Conservation (phyloP, 768 basidiomycete genomes). For the Kondoa subrosea region DNA sequence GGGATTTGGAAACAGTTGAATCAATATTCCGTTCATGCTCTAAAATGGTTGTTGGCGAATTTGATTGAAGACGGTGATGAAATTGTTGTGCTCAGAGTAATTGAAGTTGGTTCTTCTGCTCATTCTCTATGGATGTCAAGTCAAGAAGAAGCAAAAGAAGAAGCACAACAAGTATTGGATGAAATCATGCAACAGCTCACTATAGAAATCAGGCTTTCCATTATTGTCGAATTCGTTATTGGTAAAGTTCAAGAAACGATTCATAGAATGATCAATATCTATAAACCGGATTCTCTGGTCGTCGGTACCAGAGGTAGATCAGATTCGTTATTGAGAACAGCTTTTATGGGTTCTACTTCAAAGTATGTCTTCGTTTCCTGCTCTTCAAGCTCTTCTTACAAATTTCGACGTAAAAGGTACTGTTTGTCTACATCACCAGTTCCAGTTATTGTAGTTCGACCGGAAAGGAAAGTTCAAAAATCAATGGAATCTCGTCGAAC, state of each 20-base stretch:
- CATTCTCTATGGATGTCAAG: conserved; percentile 15
- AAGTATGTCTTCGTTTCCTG: conserved; percentile 31
- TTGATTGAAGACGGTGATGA: conserved; percentile 75
- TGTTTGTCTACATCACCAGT: conserved; percentile 49
- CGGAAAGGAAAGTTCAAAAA: conserved; percentile 27
- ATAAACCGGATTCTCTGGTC: conserved; percentile 77
- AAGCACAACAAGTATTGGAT: conserved; percentile 66
- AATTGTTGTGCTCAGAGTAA: conserved; percentile 73
- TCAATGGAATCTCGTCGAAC: conserved; percentile 15
- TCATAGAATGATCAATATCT: conserved; percentile 39
- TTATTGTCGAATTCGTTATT: conserved; percentile 86
- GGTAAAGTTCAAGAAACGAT: conserved; percentile 77
- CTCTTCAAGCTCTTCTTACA: not conserved
- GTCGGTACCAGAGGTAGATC: conserved; percentile 68
- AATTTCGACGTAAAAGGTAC: conserved; percentile 5
- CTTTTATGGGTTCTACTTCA: conserved; percentile 47
- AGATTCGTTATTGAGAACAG: conserved; percentile 41
- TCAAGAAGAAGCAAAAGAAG: conserved; percentile 54
- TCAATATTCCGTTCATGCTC: conserved; percentile 68
- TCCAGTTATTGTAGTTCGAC: conserved; percentile 81
- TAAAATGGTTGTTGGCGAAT: conserved; percentile 80
- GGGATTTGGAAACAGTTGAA: conserved; percentile 33
- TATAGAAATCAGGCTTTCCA: conserved; percentile 66
- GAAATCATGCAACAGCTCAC: conserved; percentile 62
- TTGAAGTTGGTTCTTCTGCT: conserved; percentile 49